Percentiles rank a stretch among this genome's conserved stretches.
These are phyloP conservation scores for Aspergillus bertholletiae DNA, from an alignment of 495 filamentous ascomycete genomes.

Conservation along the genomic window DNA sequence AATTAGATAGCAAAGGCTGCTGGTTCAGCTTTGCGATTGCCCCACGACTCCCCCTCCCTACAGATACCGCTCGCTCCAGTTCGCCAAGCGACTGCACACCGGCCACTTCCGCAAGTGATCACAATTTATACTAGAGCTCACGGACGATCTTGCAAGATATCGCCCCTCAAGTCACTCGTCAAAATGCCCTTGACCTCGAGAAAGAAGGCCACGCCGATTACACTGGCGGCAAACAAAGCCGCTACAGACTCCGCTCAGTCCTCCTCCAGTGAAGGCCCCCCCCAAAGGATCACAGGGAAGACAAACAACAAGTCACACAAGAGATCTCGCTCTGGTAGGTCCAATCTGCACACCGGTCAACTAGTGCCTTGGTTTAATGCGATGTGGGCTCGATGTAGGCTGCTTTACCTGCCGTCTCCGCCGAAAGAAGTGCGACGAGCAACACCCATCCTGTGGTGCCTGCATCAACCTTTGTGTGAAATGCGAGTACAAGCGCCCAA, in stretches of 20 bases:
- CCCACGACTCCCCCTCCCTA: neutral
- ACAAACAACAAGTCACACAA: constrained; percentile 80
- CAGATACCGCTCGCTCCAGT: constrained; percentile 6
- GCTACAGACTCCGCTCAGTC: constrained; percentile 13
- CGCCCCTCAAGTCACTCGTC: neutral
- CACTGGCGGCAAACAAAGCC: constrained; percentile 10
- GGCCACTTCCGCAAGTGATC: constrained; percentile 5
- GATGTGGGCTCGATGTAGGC: constrained; percentile 48
- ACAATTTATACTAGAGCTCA: neutral
- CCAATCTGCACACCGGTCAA: neutral
- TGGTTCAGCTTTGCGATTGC: constrained; percentile 28
- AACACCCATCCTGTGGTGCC: constrained; percentile 76
- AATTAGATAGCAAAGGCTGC: constrained; percentile 27
- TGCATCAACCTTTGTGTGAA: constrained; percentile 82
- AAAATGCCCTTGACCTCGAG: constrained; percentile 21
- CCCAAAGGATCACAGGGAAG: constrained; percentile 43
- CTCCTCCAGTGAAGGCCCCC: constrained; percentile 15
- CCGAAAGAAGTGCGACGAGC: constrained; percentile 97
- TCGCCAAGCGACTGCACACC: constrained; percentile 12
- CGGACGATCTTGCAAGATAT: neutral
- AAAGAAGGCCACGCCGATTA: constrained; percentile 12
- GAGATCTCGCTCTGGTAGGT: constrained; percentile 87
- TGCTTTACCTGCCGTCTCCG: constrained; percentile 96
- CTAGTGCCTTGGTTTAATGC: neutral
- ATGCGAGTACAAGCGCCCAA: constrained; percentile 94